Evolutionary conservation across 2,329 filamentous ascomycete genomes (phyloP).

Genomic region (Periconia sp.): DNA sequence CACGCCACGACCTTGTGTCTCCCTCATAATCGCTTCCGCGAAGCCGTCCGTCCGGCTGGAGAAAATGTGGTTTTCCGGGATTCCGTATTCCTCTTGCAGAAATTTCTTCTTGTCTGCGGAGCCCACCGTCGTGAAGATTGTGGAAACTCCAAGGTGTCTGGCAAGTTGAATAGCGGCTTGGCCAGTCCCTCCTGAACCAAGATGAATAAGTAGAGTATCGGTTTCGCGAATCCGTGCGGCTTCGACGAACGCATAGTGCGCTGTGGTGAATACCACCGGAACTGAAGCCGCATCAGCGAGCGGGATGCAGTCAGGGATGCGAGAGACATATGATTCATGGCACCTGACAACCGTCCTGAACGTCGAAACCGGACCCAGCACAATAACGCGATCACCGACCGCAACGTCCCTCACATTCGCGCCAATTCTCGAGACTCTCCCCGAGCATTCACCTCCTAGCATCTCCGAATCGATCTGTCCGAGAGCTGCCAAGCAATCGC

Average conservation of each 20-base stretch:
- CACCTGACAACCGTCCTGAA: too few species aligned
- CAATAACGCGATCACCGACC: neutral
- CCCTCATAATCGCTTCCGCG: conserved; percentile 1
- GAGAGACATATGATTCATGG: too few species aligned
- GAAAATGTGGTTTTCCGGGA: conserved; percentile 36
- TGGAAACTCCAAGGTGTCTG: too few species aligned
- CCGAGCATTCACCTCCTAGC: conserved; percentile 2
- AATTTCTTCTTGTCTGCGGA: conserved; percentile 17
- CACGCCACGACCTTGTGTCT: conserved; percentile 31
- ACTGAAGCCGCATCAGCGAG: too few species aligned
- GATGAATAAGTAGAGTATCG: too few species aligned
- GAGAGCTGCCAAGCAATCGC: conserved; percentile 9
- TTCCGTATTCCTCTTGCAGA: conserved; percentile 16
- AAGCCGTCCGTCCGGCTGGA: conserved; percentile 16
- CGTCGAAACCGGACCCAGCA: neutral
- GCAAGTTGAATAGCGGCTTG: too few species aligned
- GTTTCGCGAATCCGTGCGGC: too few species aligned
- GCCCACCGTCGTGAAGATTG: conserved; percentile 28
- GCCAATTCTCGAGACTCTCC: conserved; percentile 4
- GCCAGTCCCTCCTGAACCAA: too few species aligned
- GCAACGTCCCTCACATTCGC: neutral
- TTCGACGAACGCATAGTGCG: too few species aligned
- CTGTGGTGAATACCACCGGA: too few species aligned
- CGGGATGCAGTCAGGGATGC: too few species aligned
- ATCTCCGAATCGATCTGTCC: conserved; percentile 26